Base-by-base conservation (phyloP, 2,329 filamentous ascomycete genomes). In the Aureobasidium sp. region DNA sequence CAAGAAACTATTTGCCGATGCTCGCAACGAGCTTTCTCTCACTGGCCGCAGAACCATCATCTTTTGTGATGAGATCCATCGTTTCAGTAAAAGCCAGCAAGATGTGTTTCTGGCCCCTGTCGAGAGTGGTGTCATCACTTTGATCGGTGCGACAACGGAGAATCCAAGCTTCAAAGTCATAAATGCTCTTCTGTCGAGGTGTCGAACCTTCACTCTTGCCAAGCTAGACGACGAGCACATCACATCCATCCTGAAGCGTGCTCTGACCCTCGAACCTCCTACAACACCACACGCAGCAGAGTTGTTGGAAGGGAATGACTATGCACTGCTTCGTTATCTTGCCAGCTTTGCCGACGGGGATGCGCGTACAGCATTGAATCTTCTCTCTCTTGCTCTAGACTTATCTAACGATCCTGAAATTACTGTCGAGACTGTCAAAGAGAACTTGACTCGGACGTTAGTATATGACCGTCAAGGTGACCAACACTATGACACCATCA, bases 401-500 rank as follows among this genome's bases (percentile, higher is more conserved):
- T 79, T 96, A 0, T 86, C 88, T 3, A 81, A 77, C 36, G 81
- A 83, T 7, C 79, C 82, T 0, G 78, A 79, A 10, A 85, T 88
- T 65, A 94, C 90, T 0, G 85, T 87, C 64, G 85, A 88, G 6
- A 83, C 85, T 62, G 85, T 99, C 71, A 96, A 96, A 71, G 79
- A 85, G 1, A 83, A 89, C 2, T 80, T 99, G 10, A 97, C 93
- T 2, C 92, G 92, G 71, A 97, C 93, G 0, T 80, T 97, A 1
- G 91, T 97, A 14, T 97, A 97, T 75, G 94, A 99, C 74, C 86
- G 94, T 60, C 90, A 89, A 0, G 93, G 94, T 58, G 94, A 99
- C 74, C 91, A 96, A 72, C 94, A 97, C 76, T 99, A 97, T 77
- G 93, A 99, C 72, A 94, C 90, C 59, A 97, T 99, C 69, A 96